Evolutionary conservation across 495 filamentous ascomycete species (phyloP).

Genomic region (Aspergillus sparsus): DNA sequence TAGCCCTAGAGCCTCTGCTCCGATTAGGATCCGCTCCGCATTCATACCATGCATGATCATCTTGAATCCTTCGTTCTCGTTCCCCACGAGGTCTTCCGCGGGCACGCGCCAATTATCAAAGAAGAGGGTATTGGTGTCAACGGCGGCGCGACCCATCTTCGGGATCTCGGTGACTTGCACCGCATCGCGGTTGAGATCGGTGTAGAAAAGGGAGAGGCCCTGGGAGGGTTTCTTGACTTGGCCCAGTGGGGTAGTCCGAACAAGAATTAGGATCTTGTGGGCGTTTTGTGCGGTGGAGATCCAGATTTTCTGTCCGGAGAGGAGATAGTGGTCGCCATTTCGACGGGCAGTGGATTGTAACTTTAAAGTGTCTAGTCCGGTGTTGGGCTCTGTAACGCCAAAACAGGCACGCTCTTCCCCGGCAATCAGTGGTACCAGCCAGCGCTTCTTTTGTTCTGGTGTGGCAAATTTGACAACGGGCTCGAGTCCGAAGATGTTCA

Average conservation of each 20-base stretch:
- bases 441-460: slow-evolving; percentile 49
- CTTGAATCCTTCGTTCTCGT: slow-evolving; percentile 66
- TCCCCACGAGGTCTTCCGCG: slow-evolving; percentile 48
- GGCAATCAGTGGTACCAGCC: slow-evolving; percentile 57
- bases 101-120: slow-evolving; percentile 65
- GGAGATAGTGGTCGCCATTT: slow-evolving; percentile 50
- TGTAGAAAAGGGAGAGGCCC: slow-evolving; percentile 66
- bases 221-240: slow-evolving; percentile 58
- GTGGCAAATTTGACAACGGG: slow-evolving; percentile 63
- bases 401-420: slow-evolving; percentile 62
- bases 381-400: slow-evolving; percentile 57
- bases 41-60: slow-evolving; percentile 73
- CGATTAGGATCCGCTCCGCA: slow-evolving; percentile 66
- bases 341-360: slow-evolving; percentile 54
- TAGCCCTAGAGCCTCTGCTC: slow-evolving; percentile 66
- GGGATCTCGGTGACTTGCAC: slow-evolving; percentile 59
- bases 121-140: slow-evolving; percentile 72
- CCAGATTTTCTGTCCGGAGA: slow-evolving; percentile 71
- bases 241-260: slow-evolving; percentile 59
- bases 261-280: slow-evolving; percentile 64
- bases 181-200: slow-evolving; percentile 54
- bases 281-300: slow-evolving; percentile 68
- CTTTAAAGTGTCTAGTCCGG: slow-evolving; percentile 63
- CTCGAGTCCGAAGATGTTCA: slow-evolving; percentile 65
- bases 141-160: slow-evolving; percentile 68